Evolutionary conservation across 768 basidiomycete species (phyloP).

Genomic region (Termitomyces sp.): DNA sequence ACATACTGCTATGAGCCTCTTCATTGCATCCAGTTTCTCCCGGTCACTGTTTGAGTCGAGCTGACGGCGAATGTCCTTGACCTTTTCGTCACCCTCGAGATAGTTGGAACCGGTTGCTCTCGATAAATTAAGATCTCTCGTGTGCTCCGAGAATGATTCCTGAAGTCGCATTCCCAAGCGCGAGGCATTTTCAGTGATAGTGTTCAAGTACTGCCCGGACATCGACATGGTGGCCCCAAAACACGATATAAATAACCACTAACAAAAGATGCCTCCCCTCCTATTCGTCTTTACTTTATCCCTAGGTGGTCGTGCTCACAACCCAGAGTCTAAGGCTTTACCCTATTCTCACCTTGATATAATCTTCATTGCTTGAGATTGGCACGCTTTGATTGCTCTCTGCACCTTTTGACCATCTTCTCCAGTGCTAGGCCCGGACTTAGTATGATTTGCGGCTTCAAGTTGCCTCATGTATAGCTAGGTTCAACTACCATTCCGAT

Average conservation of each 20-base stretch:
- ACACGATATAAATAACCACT: not conserved
- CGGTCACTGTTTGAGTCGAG: constrained; percentile 85
- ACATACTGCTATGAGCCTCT: constrained; percentile 87
- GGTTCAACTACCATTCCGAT: no score
- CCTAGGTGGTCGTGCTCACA: not conserved
- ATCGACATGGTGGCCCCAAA: constrained; percentile 17
- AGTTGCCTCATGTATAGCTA: no score
- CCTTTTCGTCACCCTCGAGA: constrained; percentile 78
- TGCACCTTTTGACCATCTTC: not conserved
- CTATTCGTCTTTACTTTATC: no score
- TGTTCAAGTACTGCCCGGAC: constrained; percentile 45
- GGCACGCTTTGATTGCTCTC: not conserved
- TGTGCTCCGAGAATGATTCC: constrained; percentile 79
- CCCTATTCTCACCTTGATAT: not conserved
- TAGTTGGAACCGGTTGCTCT: constrained; percentile 54
- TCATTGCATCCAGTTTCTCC: constrained; percentile 94
- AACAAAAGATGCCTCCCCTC: not conserved
- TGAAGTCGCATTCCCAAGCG: constrained; percentile 80
- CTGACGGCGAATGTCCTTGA: constrained; percentile 79
- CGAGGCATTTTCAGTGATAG: constrained; percentile 79
- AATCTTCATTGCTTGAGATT: not conserved
- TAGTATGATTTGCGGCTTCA: no score
- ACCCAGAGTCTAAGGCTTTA: not conserved
- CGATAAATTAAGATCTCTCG: constrained; percentile 65
- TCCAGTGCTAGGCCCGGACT: no score